phyloP scores from a whole-genome alignment of 2,329 filamentous ascomycete species.

The Ophiosphaerella narmari region DNA sequence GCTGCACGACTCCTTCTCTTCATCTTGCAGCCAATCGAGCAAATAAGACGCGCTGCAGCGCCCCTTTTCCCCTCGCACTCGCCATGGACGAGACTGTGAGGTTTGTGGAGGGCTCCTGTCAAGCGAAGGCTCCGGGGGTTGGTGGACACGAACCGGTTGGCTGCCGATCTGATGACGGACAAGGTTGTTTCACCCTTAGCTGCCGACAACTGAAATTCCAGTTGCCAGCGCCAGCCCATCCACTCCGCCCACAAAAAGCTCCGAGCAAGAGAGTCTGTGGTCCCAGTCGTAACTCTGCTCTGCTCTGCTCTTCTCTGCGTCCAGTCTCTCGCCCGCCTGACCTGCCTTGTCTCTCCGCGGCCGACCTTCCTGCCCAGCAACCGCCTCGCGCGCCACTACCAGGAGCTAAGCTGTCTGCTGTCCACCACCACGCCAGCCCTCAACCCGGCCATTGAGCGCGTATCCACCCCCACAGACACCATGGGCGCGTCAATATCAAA shows the following conservation, averaged over 20 bases:
- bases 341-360: neutral
- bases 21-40: constrained; percentile 7
- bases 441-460: neutral
- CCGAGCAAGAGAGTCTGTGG: neutral
- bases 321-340: neutral
- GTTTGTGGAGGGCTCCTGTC: constrained; percentile 3
- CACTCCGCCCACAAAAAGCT: neutral
- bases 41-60: constrained; percentile 6
- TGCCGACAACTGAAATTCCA: neutral
- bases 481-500: constrained; percentile 94
- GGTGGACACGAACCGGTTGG: neutral
- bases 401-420: neutral
- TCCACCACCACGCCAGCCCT: neutral
- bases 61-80: constrained; percentile 5
- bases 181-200: constrained; percentile 5
- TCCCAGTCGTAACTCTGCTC: too few relatives aligned
- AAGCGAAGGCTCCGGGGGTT: constrained; percentile 3
- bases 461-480: constrained; percentile 51
- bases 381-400: constrained; percentile 3
- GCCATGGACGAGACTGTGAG: constrained; percentile 6
- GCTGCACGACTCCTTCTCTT: constrained; percentile 4
- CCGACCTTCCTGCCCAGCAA: neutral
- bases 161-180: constrained; percentile 4
- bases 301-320: neutral
- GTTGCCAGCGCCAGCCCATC: neutral